phyloP scores from a whole-genome alignment of 2,329 filamentous ascomycete genomes.

The Pseudomassariella vexata region DNA sequence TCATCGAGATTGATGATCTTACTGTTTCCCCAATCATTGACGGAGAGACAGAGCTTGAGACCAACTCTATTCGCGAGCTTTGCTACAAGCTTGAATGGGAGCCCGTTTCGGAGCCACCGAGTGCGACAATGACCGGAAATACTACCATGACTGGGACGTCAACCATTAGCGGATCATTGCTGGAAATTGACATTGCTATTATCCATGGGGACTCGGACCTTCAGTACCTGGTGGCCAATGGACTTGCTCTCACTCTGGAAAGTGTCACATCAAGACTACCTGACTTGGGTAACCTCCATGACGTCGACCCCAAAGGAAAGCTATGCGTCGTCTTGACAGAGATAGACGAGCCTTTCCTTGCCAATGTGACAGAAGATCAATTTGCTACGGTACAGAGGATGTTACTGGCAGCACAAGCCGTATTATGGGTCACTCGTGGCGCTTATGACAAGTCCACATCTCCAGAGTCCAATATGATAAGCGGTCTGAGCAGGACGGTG shows the following conservation, averaged over 20 bases:
- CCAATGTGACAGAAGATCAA: too few species aligned
- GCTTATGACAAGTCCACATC: conserved; percentile 23
- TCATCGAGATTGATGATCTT: not conserved
- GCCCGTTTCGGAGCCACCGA: too few species aligned
- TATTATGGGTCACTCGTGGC: conserved; percentile 34
- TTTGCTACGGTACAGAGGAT: conserved; percentile 22
- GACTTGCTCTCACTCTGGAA: too few species aligned
- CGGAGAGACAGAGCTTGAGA: not conserved
- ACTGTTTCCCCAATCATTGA: not conserved
- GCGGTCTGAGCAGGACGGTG: conserved; percentile 18
- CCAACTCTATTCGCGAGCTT: not conserved
- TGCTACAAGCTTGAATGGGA: conserved; percentile 1
- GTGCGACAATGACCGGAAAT: too few species aligned
- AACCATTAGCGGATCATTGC: too few species aligned
- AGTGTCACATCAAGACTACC: not conserved
- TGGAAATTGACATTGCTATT: not conserved
- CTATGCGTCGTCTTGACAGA: not conserved
- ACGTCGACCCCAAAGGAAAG: not conserved
- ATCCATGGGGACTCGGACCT: not conserved
- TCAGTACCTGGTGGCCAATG: too few species aligned
- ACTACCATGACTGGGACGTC: too few species aligned
- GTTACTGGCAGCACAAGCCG: conserved; percentile 26
- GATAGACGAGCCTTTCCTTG: conserved; percentile 11
- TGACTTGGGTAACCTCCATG: not conserved
- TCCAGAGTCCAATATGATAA: conserved; percentile 17